A percentile compares a stretch with the other conserved stretches of the same genome.
These are phyloP conservation scores for Nakazawaea ernobii DNA, from an alignment of 805 yeast species.

Conservation along the genomic window DNA sequence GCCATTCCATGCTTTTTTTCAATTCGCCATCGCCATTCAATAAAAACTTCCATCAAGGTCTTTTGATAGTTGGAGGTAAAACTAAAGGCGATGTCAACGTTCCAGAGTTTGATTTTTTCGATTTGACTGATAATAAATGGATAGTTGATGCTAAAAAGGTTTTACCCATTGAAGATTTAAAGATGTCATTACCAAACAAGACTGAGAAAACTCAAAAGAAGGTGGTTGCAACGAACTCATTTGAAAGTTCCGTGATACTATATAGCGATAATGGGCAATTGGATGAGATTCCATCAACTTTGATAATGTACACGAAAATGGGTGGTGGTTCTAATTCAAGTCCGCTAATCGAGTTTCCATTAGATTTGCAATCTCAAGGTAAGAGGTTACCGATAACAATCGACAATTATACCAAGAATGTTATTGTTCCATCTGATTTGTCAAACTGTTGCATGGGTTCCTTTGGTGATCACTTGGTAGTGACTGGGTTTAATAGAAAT, in stretches of 20 bases:
- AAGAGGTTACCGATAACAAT: slow-evolving; percentile 13
- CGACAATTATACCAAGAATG: slow-evolving; percentile 11
- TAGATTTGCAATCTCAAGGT: slow-evolving; percentile 12
- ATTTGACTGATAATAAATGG: slow-evolving; percentile 32
- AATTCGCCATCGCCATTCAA: slow-evolving; percentile 31
- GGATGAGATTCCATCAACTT: slow-evolving; percentile 1
- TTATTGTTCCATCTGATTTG: slow-evolving; percentile 35
- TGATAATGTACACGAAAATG: slow-evolving; percentile 3
- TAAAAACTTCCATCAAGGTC: slow-evolving; percentile 37
- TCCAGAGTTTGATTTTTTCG: slow-evolving; percentile 35
- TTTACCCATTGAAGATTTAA: slow-evolving; percentile 16
- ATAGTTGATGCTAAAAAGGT: slow-evolving; percentile 16
- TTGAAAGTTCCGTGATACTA: slow-evolving; percentile 6
- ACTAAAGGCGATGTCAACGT: slow-evolving; percentile 28
- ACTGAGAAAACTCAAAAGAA: slow-evolving; percentile 13
- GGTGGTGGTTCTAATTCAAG: slow-evolving; percentile 9
- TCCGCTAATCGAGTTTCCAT: slow-evolving; percentile 20
- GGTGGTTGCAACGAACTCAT: slow-evolving; percentile 16
- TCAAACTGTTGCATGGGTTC: slow-evolving; percentile 53
- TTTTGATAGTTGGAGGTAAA: slow-evolving; percentile 51
- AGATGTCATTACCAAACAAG: slow-evolving; percentile 9
- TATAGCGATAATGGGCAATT: background rate
- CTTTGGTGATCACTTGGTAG: slow-evolving; percentile 61
- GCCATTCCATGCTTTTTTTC: slow-evolving; percentile 44
- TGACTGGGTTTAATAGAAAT: slow-evolving; percentile 51